Conservation (phyloP, 176 grass and related monocot genomes). For the Triticum monococcum region DNA sequence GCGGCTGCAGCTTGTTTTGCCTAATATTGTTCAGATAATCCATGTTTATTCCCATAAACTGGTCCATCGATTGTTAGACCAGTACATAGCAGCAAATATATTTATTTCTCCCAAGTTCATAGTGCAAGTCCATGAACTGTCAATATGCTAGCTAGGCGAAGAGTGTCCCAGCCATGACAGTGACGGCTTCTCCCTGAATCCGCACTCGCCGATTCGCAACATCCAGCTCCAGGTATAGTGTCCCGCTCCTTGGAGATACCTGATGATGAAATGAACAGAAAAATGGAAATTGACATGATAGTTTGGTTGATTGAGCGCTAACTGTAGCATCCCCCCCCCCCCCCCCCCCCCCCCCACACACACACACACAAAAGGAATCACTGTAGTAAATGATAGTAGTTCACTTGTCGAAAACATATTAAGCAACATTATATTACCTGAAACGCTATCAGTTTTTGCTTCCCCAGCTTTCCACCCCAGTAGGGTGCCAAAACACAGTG, state of each 20-base stretch:
- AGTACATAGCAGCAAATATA: background rate
- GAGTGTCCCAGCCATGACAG: constrained; percentile 17
- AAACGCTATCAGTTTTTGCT: constrained; percentile 55
- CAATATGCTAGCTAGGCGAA: background rate
- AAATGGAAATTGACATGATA: background rate
- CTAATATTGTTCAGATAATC: background rate
- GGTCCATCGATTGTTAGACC: background rate
- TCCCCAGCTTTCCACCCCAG: constrained; percentile 69
- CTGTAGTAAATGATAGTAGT: background rate
- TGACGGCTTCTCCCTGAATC: constrained; percentile 12
- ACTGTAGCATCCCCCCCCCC: background rate
- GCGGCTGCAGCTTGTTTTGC: background rate
- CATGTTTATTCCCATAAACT: background rate
- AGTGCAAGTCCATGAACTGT: background rate
- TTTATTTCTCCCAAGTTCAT: background rate
- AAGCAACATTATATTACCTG: constrained; percentile 34
- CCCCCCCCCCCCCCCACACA: no score
- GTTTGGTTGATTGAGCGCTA: background rate
- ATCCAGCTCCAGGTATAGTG: background rate
- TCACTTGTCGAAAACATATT: background rate
- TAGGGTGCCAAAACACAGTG: constrained; percentile 76
- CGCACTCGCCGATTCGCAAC: background rate
- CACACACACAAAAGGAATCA: background rate
- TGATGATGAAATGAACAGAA: background rate
- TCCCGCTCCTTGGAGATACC: constrained; percentile 7